Base-by-base conservation (phyloP, 345 rosid species). In the Lumnitzera racemosa region DNA sequence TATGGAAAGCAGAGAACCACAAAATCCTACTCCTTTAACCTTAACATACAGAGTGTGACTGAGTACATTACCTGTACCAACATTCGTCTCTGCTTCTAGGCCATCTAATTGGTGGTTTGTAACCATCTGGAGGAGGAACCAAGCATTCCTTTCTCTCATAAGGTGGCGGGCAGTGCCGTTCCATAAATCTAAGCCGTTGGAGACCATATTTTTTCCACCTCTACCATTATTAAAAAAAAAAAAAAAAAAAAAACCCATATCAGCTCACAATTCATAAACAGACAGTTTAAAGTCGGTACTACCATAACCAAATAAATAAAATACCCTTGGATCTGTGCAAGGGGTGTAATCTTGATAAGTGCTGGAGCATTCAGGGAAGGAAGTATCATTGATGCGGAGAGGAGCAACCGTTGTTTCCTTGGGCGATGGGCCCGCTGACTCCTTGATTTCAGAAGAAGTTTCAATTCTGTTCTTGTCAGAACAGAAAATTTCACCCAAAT, bases 51-150 rank as follows among this genome's bases (percentile, higher is more conserved):
- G 13, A 52, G 17, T 15, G 12, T 27, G n/a, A 43, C 9, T 5
- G 10, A 51, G 11, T 17, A 71, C 43, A 36, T 48, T 88, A 94
- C 99, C 96, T 90, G 90, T 90, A 90, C 97, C 99, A 88, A 83
- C 99, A 94, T 62, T 88, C 70, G 58, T 79, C 78, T 58, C 87
- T 80, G 79, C 99, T 90, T 81, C 82, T 88, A 3, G 99, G 99
- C 99, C 99, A 94, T 74, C 68, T 90, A 57, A 94, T 79, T 0
- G 99, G 97, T 17, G 89, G 71, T 75, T 94, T 88, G 53, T 94
- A 94, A 52, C 97, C 99, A 75, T 83, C 83, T n/a, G 99, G 99
- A 57, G 99, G 95, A 43, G 99, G 97, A 72, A 94, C 74, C 55
- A 94, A 58, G 78, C 99, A 94, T 69, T 84, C 88, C 76, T 94